Evolutionary conservation across 2,329 filamentous ascomycete genomes (phyloP).

Genomic region (Beauveria brongniartii): DNA sequence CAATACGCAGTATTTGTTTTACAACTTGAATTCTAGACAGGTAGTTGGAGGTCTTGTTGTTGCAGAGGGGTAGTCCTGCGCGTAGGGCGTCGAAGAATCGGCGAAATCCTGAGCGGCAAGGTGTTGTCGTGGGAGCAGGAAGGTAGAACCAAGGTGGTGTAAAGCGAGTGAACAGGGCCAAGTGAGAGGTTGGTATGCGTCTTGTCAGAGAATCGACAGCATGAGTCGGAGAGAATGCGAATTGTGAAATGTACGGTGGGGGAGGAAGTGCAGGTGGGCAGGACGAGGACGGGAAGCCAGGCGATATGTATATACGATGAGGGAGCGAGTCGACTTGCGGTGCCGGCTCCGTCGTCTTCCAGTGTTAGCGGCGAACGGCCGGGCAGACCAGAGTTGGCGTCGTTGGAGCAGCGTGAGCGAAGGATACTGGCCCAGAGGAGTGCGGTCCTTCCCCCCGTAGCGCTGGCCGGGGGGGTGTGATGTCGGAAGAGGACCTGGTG

Average conservation of each 20-base stretch:
- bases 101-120: not conserved
- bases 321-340: conserved; percentile 4
- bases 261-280: conserved; percentile 6
- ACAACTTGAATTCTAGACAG: not conserved
- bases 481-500: not conserved
- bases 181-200: not conserved
- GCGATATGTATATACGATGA: conserved; percentile 18
- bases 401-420: not conserved
- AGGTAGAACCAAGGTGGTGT: not conserved
- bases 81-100: not conserved
- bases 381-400: conserved; percentile 4
- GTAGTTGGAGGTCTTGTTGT: not conserved
- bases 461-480: not conserved
- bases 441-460: not conserved
- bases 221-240: not conserved
- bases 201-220: not conserved
- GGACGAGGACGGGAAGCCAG: conserved; percentile 14
- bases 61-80: not conserved
- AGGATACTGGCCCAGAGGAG: not conserved
- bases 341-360: conserved; percentile 3
- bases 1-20: not conserved
- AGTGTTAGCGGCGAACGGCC: conserved; percentile 9
- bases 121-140: not conserved
- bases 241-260: conserved; percentile 2
- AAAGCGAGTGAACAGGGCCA: conserved; percentile 5